Base-by-base conservation (phyloP, 495 filamentous ascomycete genomes). In the Aspergillus taichungensis region DNA sequence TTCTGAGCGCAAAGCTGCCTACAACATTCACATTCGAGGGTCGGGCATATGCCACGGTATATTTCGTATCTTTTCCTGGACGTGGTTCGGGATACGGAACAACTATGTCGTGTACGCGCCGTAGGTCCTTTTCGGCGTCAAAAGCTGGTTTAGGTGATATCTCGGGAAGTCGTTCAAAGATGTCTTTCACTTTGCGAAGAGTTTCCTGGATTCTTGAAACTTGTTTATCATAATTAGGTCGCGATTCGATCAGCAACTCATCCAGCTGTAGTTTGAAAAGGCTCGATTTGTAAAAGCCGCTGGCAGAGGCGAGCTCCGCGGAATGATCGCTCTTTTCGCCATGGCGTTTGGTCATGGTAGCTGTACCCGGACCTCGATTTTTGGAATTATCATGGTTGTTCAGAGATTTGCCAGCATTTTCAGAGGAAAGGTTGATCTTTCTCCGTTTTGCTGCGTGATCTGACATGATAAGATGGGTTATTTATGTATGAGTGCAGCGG, bases 201-300 rank as follows among this genome's bases (percentile, higher is more conserved):
- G 76, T 75, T 11, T 77, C 72, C 37, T 95, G 84, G n/a, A 81
- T 72, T 24, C 73, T 73, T 2, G 60, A 64, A 45, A 88, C 69
- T 24, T 77, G 73, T 40, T 78, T 82, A 13, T 76, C 75, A 60
- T 90, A 85, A 49, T 84, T 76, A 24, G 83, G 73, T 57, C 74
- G 74, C 33, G 86, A 72, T 45, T 85, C 80, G 13, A 72, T 66
- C 49, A 96, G 57, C 35, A 98, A 64, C 54, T 95, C 89, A 46
- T 95, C 85, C 14, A 88, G 76, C 65, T 96, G 86, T 29, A 98
- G 68, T 52, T 91, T 84, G 67, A 97, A 94, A 51, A 88, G 70
- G 55, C 76, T 86, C 31, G 78, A 84, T 51, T 80, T 80, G 64
- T 77, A 84, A 33, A 67, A 53, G n/a, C 69, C 69, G 37, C 56